Evolutionary conservation across 148 eudicot species (phyloP), one percentile per base, ranked within the genome.

Genomic region (Diospyros lotus): DNA sequence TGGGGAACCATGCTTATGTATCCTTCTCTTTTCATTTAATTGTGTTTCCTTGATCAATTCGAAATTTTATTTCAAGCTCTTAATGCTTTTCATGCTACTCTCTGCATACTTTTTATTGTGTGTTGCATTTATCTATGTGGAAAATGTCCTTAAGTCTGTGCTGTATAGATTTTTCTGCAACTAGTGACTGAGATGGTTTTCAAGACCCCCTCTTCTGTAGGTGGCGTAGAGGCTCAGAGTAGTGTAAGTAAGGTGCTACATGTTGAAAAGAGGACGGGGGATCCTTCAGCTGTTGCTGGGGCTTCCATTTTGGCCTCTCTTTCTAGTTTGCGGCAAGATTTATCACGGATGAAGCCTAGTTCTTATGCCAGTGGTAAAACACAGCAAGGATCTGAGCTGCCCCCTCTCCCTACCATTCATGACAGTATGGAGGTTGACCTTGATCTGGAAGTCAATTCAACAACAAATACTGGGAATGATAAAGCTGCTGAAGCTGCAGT

Each of bases 231-330:
- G 83, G 78, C 73, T 74, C 93, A 78, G 59, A 79, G 82, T 82
- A 75, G 74, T 52, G 74, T 82, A 18, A 84, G 90, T 59, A 93
- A 86, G 70, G 81, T 79, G 79, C 51, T 85, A 41, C 88, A 73
- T 52, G 75, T 28, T 67, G 98, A 91, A 71, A 93, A 84, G 85
- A 80, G 91, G 66, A 82, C 87, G 38, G 92, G 98, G 51, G 98
- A 91, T 79, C 90, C 87, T 60, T 91, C 98, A 69, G 91, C 93
- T 76, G 90, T 86, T 39, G 89, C 89, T 61, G 94, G 98, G 77
- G 98, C 98, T 65, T 85, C 94, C 60, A 86, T 89, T 75, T 80
- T 93, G 84, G 97, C 98, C 55, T 91, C 96, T 66, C 87, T 93
- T 56, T 93, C 98, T 43, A 91, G 79, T 76, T 61, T 86, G 66